Evolutionary conservation across 495 filamentous ascomycete genomes (phyloP).

Genomic region (Astrothelium macrocarpum): DNA sequence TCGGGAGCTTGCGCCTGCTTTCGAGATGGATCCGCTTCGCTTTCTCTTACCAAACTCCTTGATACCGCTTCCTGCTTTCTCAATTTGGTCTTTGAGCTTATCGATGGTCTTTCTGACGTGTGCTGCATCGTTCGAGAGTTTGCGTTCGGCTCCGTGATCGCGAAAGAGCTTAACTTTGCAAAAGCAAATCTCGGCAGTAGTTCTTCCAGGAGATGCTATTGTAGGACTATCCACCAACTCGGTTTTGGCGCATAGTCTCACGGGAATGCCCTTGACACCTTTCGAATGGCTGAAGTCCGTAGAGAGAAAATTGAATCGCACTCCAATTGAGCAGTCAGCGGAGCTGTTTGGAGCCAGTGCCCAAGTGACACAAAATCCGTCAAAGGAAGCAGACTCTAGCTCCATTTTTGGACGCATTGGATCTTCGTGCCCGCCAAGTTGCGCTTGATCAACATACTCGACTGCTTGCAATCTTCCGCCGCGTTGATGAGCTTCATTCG

Average conservation of each 20-base stretch:
- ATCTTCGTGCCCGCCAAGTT: slow-evolving; percentile 54
- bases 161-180: slow-evolving; percentile 96
- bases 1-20: slow-evolving; percentile 37
- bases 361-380: slow-evolving; percentile 89
- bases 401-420: slow-evolving; percentile 64
- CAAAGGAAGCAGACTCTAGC: slow-evolving; percentile 74
- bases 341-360: slow-evolving; percentile 51
- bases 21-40: slow-evolving; percentile 48
- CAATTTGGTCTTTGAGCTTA: slow-evolving; percentile 84
- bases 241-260: slow-evolving; percentile 85
- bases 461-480: slow-evolving; percentile 84
- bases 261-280: slow-evolving; percentile 91
- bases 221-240: slow-evolving; percentile 42
- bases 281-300: slow-evolving; percentile 98
- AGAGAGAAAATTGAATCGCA: slow-evolving; percentile 95
- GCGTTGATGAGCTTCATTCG: slow-evolving; percentile 79
- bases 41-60: slow-evolving; percentile 86
- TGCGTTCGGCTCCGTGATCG: slow-evolving; percentile 92
- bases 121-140: slow-evolving; percentile 85
- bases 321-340: slow-evolving; percentile 68
- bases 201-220: slow-evolving; percentile 33
- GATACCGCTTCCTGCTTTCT: slow-evolving; percentile 77
- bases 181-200: slow-evolving; percentile 65
- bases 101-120: slow-evolving; percentile 92
- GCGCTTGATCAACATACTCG: slow-evolving; percentile 76